Evolutionary conservation across 176 grass and related monocot species (phyloP).

Genomic region (Phyllostachys edulis): DNA sequence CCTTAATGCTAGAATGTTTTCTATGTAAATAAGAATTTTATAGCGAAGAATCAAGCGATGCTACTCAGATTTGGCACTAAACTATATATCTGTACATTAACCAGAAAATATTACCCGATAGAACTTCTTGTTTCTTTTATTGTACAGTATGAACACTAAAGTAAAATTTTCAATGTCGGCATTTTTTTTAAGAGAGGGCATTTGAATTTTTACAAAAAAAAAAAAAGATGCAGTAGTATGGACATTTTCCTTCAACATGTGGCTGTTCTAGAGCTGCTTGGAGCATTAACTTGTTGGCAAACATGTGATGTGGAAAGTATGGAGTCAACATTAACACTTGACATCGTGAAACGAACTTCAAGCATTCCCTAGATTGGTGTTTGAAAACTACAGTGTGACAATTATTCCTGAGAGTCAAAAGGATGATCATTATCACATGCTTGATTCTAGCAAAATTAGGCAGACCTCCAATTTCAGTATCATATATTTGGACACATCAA

Average conservation of each 20-base stretch:
- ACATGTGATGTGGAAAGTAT: background rate
- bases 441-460: background rate
- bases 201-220: background rate
- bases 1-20: background rate
- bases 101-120: background rate
- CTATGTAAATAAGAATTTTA: background rate
- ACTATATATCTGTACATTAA: background rate
- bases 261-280: background rate
- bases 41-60: background rate
- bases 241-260: background rate
- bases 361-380: background rate
- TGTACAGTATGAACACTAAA: background rate
- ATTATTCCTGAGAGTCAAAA: background rate
- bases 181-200: background rate
- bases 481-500: background rate
- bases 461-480: background rate
- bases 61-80: background rate
- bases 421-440: slow-evolving; percentile 32
- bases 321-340: background rate
- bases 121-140: background rate
- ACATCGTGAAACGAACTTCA: background rate
- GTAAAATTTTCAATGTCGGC: background rate
- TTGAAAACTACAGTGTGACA: background rate
- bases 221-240: background rate
- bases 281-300: background rate